Percentiles rank a stretch among this genome's conserved stretches.
These are phyloP conservation scores for Yamadazyma epiphylla DNA, from an alignment of 1,139 yeast species.

Conservation along the genomic window DNA sequence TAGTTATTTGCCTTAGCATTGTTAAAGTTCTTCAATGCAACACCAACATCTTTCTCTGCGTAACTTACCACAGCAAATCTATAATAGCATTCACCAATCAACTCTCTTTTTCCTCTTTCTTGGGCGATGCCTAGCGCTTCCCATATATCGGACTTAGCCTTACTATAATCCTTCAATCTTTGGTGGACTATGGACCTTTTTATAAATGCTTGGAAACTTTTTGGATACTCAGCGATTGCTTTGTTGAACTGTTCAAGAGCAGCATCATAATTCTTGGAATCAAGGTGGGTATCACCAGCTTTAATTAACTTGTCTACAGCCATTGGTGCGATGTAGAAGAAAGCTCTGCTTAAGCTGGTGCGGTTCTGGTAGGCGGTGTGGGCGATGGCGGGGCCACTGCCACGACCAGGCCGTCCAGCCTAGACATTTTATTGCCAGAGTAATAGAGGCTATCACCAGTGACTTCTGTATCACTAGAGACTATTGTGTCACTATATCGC, in stretches of 20 bases:
- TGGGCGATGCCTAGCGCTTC: constrained; percentile 55
- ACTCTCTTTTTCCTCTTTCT: constrained; percentile 45
- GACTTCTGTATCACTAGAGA: too few relatives aligned
- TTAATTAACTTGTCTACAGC: constrained; percentile 36
- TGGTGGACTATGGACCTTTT: constrained; percentile 56
- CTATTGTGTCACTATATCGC: too few relatives aligned
- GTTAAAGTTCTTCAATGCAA: constrained; percentile 48
- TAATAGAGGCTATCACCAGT: too few relatives aligned
- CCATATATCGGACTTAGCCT: constrained; percentile 51
- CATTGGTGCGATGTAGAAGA: too few relatives aligned
- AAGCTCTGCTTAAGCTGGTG: too few relatives aligned
- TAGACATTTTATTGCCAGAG: too few relatives aligned
- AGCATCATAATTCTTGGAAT: constrained; percentile 30
- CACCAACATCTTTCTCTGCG: constrained; percentile 40
- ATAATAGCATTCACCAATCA: constrained; percentile 58
- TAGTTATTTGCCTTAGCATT: constrained; percentile 47
- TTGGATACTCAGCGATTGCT: constrained; percentile 37
- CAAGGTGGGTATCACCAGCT: constrained; percentile 30
- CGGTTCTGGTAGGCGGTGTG: too few relatives aligned
- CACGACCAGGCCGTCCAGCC: too few relatives aligned
- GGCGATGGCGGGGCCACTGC: too few relatives aligned
- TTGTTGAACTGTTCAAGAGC: constrained; percentile 29
- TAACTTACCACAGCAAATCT: constrained; percentile 53
- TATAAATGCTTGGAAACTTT: constrained; percentile 49
- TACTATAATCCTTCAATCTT: constrained; percentile 45